Conservation (phyloP, 2,329 filamentous ascomycete species). For the Penicillium sp. region DNA sequence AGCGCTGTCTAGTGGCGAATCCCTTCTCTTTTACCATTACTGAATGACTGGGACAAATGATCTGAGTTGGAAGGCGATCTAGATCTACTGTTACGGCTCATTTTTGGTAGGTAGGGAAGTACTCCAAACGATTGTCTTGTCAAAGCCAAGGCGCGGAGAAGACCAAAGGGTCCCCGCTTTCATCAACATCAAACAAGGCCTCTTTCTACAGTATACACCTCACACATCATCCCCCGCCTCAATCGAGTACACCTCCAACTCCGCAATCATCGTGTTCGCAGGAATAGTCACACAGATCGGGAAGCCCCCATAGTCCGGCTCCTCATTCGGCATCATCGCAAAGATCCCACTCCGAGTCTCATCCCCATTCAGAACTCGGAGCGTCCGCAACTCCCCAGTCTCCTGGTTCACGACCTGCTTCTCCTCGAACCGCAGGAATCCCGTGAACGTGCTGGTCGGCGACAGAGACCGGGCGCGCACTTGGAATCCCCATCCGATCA, state of each 20-base stretch:
- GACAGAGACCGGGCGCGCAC: constrained; percentile 33
- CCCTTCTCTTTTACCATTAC: neutral
- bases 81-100: no score
- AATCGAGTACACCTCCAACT: constrained; percentile 18
- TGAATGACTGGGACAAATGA: neutral
- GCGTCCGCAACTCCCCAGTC: neutral
- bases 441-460: constrained; percentile 42
- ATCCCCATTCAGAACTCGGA: constrained; percentile 39
- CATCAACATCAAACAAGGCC: neutral
- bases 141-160: neutral
- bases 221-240: constrained; percentile 13
- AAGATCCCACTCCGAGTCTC: constrained; percentile 52
- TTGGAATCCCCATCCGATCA: constrained; percentile 51
- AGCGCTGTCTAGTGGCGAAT: neutral
- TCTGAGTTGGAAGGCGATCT: no score
- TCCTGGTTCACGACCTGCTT: constrained; percentile 36
- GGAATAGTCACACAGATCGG: constrained; percentile 59
- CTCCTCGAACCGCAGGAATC: constrained; percentile 47
- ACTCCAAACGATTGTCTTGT: no score
- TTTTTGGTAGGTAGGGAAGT: no score
- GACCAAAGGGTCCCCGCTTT: neutral
- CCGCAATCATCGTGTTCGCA: constrained; percentile 49
- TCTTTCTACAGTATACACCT: neutral
- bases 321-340: constrained; percentile 58
- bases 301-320: constrained; percentile 59